These are phyloP conservation scores for Aaosphaeria pasadenensis DNA, from an alignment of 2,329 filamentous ascomycete species.

Conservation along the genomic window DNA sequence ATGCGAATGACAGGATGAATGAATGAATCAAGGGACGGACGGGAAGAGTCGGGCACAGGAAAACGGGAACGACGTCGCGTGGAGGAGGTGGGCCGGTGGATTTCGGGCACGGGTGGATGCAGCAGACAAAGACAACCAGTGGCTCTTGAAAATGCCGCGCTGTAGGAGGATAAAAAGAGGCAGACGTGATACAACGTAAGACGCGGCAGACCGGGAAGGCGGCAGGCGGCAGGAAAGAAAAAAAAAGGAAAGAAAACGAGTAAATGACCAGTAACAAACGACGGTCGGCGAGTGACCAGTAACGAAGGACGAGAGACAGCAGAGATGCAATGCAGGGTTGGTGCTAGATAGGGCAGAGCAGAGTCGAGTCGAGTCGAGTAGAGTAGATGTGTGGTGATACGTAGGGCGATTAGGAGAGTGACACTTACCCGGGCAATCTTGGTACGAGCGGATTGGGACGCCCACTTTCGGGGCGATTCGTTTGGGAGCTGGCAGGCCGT, in stretches of 20 bases:
- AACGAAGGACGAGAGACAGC: too few species aligned
- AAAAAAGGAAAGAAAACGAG: neutral
- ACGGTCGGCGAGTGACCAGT: too few species aligned
- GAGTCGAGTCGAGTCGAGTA: too few species aligned
- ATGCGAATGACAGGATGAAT: too few species aligned
- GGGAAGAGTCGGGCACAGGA: neutral
- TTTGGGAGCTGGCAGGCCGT: constrained; percentile 52
- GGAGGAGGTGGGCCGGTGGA: neutral
- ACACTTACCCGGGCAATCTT: constrained; percentile 32
- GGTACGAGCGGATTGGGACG: constrained; percentile 36
- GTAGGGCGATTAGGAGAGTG: neutral
- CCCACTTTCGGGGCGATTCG: constrained; percentile 36
- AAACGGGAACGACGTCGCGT: neutral
- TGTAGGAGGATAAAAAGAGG: neutral
- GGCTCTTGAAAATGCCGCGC: neutral
- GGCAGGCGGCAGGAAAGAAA: neutral
- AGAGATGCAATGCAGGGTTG: too few species aligned
- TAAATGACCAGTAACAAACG: too few species aligned
- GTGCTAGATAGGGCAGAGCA: too few species aligned
- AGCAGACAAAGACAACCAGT: neutral
- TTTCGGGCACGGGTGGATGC: too few species aligned
- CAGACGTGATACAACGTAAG: neutral
- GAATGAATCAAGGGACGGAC: neutral
- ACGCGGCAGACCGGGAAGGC: neutral
- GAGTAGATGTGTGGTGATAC: too few species aligned